These are phyloP conservation scores for Chaetomium fimeti DNA, from an alignment of 495 filamentous ascomycete genomes.

Conservation along the genomic window DNA sequence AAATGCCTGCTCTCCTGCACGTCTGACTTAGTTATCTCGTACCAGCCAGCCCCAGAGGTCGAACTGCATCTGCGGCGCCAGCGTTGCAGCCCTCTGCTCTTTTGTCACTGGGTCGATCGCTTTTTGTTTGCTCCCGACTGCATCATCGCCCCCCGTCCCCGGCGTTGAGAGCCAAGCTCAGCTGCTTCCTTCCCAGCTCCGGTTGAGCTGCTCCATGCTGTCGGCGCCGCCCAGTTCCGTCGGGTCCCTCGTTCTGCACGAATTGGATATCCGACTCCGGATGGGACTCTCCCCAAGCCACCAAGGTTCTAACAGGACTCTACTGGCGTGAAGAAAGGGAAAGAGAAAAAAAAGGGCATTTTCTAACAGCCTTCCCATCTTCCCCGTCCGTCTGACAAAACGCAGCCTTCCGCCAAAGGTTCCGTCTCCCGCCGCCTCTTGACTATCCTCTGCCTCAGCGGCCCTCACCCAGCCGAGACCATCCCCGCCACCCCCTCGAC, in stretches of 20 bases:
- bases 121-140: conserved; percentile 35
- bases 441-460: neutral
- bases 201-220: conserved; percentile 23
- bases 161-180: conserved; percentile 5
- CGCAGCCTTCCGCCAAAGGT: too few relatives aligned
- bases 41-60: conserved; percentile 25
- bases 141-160: conserved; percentile 15
- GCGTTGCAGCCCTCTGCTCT: conserved; percentile 34
- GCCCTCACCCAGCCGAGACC: neutral
- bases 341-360: neutral
- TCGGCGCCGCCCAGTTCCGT: conserved; percentile 21
- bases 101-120: conserved; percentile 32
- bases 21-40: conserved; percentile 36
- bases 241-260: conserved; percentile 18
- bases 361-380: too few relatives aligned
- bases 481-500: conserved; percentile 21
- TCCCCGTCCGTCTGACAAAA: neutral
- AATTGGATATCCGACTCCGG: conserved; percentile 16
- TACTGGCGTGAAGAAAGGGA: neutral
- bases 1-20: conserved; percentile 32
- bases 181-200: neutral
- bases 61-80: conserved; percentile 37
- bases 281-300: neutral
- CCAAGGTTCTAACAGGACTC: neutral
- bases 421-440: too few relatives aligned